Evolutionary conservation across 2,329 filamentous ascomycete species (phyloP), one percentile per base, ranked within the genome.

Genomic region (Colletotrichum endophyticum): DNA sequence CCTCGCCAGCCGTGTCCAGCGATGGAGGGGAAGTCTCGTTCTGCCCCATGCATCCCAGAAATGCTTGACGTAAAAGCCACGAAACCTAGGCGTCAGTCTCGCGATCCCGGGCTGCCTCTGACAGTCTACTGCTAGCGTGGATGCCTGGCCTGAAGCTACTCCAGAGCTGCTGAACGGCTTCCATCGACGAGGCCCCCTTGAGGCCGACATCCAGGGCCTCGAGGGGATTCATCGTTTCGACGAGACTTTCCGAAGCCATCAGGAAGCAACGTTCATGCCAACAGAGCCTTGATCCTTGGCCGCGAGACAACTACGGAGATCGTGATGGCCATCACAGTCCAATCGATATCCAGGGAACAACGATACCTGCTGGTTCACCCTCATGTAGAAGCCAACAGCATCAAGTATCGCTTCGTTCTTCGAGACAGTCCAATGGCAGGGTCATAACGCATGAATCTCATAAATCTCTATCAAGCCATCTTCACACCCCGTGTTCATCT

Each of bases 371-470:
- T 19, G 44, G n/a, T 49, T 49, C 44, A 0, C n/a, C n/a, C 44
- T 22, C 12, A 22, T n/a, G 39, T 53, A 53, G 16, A 53, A 22
- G 44, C 16, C 44, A 53, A 5, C 44, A 53, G n/a, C 5, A 12
- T 53, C 44, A 53, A 13, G 44, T 53, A 53, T 53, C n/a, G 44
- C 44, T 53, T 5, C 0, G 44, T 13, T 22, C n/a, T 22, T 53
- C 2, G 9, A 25, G 6, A 13, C n/a, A 19, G n/a, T 22, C 44
- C 44, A 53, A 5, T 22, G 44, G 19, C 44, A 56, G 12, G 32
- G 70, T 73, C 73, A 63, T 73, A 67, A 67, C 57, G 56, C 63
- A 44, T 73, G 16, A 72, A 57, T 73, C n/a, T 57, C 56, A 56
- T 72, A 59, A 62, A 25, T 25, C 15, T 49, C 68, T 63, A 70